A percentile compares a stretch with the other conserved stretches of the same genome.
Evolutionary conservation across 169 alveolate species (phyloP).

Genomic region (Cryptosporidium andersoni): DNA sequence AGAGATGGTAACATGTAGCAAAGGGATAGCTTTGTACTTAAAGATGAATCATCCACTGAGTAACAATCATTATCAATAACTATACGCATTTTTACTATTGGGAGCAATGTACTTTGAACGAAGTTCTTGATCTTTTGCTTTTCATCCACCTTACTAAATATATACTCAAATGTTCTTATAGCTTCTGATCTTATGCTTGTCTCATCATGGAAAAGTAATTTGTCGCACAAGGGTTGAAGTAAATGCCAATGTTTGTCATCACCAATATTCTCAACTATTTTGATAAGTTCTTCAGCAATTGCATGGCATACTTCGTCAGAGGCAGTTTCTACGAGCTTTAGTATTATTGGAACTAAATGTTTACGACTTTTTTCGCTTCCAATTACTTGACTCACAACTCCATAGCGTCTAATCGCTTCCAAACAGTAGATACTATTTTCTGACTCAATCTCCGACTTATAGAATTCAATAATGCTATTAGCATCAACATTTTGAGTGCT

Average conservation of each 20-base stretch:
- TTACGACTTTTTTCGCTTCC: conserved; percentile 42
- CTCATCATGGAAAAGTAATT: conserved; percentile 49
- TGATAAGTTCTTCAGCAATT: conserved; percentile 47
- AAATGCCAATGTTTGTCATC: conserved; percentile 16
- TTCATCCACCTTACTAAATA: conserved; percentile 14
- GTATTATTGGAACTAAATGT: conserved; percentile 40
- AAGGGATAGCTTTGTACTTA: conserved; percentile 46
- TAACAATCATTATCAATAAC: not conserved
- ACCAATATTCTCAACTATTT: conserved; percentile 38
- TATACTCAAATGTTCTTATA: conserved; percentile 19
- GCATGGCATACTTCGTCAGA: conserved; percentile 34
- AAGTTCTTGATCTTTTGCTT: not conserved
- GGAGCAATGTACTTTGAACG: conserved; percentile 33
- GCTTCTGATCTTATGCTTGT: conserved; percentile 41
- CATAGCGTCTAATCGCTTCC: conserved; percentile 60
- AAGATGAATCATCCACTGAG: conserved; percentile 10
- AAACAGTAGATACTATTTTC: conserved; percentile 31
- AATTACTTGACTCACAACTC: conserved; percentile 68
- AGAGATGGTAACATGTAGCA: conserved; percentile 54
- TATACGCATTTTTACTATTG: conserved; percentile 20
- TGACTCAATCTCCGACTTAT: conserved; percentile 59
- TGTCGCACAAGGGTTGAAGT: conserved; percentile 5
- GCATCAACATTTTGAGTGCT: conserved; percentile 25
- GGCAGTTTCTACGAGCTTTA: conserved; percentile 28
- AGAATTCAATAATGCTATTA: conserved; percentile 52